These are phyloP conservation scores for Hypoxylon fuscum DNA, from an alignment of 495 filamentous ascomycete genomes.

Conservation along the genomic window DNA sequence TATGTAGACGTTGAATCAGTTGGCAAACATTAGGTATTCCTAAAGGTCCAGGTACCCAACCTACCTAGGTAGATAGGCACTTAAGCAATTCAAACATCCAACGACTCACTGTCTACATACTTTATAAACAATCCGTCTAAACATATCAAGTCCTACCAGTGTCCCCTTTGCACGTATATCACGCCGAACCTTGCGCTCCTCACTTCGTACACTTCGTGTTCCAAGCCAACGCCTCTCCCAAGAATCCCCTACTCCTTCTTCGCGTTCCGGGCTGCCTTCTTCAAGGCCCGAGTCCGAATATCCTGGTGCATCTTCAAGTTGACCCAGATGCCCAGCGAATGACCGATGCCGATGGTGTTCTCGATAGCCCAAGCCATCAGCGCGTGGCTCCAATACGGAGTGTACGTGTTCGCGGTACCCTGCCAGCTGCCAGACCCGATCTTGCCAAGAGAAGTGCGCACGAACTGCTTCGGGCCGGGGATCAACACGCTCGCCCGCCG, in stretches of 20 bases:
- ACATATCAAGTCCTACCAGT: too few relatives aligned
- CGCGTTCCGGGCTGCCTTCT: constrained; percentile 84
- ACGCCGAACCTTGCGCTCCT: too few relatives aligned
- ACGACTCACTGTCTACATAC: too few relatives aligned
- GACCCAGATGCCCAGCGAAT: constrained; percentile 65
- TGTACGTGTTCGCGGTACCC: constrained; percentile 79
- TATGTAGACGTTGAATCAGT: too few relatives aligned
- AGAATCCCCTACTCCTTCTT: constrained; percentile 63
- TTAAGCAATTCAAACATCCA: too few relatives aligned
- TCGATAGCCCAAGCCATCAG: constrained; percentile 86
- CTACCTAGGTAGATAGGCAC: too few relatives aligned
- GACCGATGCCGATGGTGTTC: constrained; percentile 73
- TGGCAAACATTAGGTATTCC: too few relatives aligned
- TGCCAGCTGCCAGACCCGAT: constrained; percentile 82
- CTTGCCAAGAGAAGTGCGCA: constrained; percentile 79
- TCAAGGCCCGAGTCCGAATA: constrained; percentile 87
- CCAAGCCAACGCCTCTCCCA: neutral
- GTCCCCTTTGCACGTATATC: too few relatives aligned
- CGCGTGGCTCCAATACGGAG: constrained; percentile 92
- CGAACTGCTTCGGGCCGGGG: constrained; percentile 84
- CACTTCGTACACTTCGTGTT: too few relatives aligned
- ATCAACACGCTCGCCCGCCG: constrained; percentile 77
- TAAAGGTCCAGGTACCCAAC: too few relatives aligned
- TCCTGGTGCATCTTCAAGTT: constrained; percentile 85
- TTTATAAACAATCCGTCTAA: too few relatives aligned